Base-by-base conservation (phyloP, 2,329 filamentous ascomycete species). In the Apiospora koreana region DNA sequence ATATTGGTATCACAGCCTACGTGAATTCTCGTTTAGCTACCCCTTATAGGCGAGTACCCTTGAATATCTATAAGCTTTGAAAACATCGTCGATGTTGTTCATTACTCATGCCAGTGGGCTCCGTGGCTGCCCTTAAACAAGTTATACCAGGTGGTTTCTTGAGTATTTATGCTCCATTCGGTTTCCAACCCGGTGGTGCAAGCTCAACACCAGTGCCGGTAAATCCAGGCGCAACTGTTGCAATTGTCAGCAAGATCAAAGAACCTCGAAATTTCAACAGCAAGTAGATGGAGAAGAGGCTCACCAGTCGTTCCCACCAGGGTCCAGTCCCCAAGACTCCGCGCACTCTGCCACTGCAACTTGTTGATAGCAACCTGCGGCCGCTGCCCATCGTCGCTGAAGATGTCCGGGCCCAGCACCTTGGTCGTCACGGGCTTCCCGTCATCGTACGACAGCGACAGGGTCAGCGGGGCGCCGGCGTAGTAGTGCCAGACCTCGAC, bases 401-500 rank as follows among this genome's bases (percentile, higher is more conserved):
- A 83, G n/a, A 87, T 69, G 64, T 86, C 81, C 5, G 79, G 77
- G 0, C 85, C 86, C 16, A 87, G 79, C 35, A 81, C 74, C 10
- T 77, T 72, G 45, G 79, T 70, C 7, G 79, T 77, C 72, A 78
- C 78, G 46, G 77, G 79, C 74, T 74, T 76, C 2, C 84, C 85
- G 69, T 87, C 80, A 67, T 87, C 76, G 25, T 70, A 75, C 1
- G 84, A 85, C 0, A 87, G 77, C 2, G 81, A 84, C 12, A 87
- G 76, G 14, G 76, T 80, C 66, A 88, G 75, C 0, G 86, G 86
- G 8, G 86, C 85, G 6, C 86, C 86, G 10, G 84, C 86, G 67
- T 88, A 88, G 77, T 84, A 85, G 74, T 88, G 86, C 86, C 86
- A 88, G 10, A 86, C 78, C 74, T 88, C 85, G 54, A 77, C 82